Base-by-base conservation (phyloP, 169 alveolate species). In the Toxoplasma gondii region DNA sequence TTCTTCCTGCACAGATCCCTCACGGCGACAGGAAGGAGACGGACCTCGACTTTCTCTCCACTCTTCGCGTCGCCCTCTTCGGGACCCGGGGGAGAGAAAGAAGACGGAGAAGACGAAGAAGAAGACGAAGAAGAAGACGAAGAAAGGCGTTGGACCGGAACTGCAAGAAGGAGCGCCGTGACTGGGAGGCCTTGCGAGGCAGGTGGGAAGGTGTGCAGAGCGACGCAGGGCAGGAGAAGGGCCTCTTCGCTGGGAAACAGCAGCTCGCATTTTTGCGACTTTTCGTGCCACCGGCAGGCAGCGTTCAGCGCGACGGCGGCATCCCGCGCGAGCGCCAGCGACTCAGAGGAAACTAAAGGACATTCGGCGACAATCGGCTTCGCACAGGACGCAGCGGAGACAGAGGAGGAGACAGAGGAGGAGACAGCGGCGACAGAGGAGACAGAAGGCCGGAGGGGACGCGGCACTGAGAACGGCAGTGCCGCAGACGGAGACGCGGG, bases 151-250 rank as follows among this genome's bases (percentile, higher is more conserved):
- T 36, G 84, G 12, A n/a, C 44, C 45, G 84, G 84, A 16, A 74
- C 84, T 12, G 84, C 84, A 44, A 74, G 84, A 22, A 74, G 43
- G 12, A 74, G 38, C 84, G 84, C 84, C 84, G 43, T 36, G 84
- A 31, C 49, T 74, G 84, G 1, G 43, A 4, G 43, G 39, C 49
- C 49, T 2, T 9, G 44, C 1, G 84, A 12, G 17, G 84, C 44
- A 74, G 43, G 45, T 1, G 84, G 84, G 10, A 34, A 31, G 39
- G 39, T 74, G 27, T 74, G 84, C 84, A 19, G 84, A 41, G 84
- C 84, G 44, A 74, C 44, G 22, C 49, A 31, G n/a, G 39, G 43
- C 44, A 34, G 84, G 27, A 74, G 84, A 31, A 74, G 43, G 27
- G 84, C 43, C 31, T 36, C 84, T 74, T 74, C 84, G 84, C n/a